Conservation (phyloP, 352 stramenopile species). For the Ophiocytium majus region DNA sequence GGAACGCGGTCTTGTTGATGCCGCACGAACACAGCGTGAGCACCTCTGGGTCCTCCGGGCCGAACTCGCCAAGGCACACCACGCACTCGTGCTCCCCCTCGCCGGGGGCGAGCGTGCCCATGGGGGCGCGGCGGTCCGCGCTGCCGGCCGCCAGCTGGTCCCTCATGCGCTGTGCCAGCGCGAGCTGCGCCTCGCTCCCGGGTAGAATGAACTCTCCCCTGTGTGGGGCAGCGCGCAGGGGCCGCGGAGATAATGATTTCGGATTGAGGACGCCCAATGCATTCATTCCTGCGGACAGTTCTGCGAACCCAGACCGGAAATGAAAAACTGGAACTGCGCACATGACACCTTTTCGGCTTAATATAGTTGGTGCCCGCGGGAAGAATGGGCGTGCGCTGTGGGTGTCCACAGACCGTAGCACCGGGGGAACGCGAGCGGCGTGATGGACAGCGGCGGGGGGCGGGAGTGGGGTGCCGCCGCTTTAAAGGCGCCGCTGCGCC, state of each 20-base stretch:
- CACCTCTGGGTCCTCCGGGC: conserved; percentile 41
- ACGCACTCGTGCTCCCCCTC: conserved; percentile 21
- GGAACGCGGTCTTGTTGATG: conserved; percentile 46
- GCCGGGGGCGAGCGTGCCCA: neutral
- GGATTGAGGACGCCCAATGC: neutral
- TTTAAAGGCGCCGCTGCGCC: too few species aligned
- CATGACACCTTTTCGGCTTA: neutral
- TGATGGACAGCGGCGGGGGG: too few species aligned
- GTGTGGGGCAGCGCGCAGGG: neutral
- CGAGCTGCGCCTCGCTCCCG: conserved; percentile 3
- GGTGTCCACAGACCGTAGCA: too few species aligned
- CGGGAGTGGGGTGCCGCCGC: too few species aligned
- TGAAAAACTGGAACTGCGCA: neutral
- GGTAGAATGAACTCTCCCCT: neutral
- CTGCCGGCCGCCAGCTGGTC: neutral
- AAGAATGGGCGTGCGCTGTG: too few species aligned
- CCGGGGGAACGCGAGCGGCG: too few species aligned
- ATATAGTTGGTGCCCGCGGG: neutral
- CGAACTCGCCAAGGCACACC: conserved; percentile 44
- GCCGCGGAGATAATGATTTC: neutral
- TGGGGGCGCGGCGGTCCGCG: neutral
- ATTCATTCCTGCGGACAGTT: neutral
- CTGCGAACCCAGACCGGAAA: neutral
- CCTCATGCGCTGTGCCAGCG: neutral
- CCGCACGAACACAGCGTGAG: conserved; percentile 46